Evolutionary conservation across 805 yeast species (phyloP).

Genomic region (Yamadazyma paraphyllophila): DNA sequence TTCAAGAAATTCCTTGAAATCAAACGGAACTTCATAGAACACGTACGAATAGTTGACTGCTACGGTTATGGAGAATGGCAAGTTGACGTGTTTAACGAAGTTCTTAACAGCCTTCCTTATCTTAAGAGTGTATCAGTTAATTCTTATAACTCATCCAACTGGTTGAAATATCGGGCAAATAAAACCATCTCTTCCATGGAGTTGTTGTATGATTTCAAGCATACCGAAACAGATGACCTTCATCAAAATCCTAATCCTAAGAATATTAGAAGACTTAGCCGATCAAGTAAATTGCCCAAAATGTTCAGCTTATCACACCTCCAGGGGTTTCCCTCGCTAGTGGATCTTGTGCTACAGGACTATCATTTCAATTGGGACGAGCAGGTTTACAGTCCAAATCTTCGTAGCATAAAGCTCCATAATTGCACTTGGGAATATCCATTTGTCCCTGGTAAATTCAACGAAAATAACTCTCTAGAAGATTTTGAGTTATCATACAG

Average conservation of each 20-base stretch:
- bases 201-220: constrained; percentile 24
- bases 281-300: constrained; percentile 17
- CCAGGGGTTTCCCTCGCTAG: constrained; percentile 31
- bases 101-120: constrained; percentile 21
- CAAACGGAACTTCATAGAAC: constrained; percentile 15
- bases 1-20: constrained; percentile 11
- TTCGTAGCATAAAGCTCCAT: constrained; percentile 23
- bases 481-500: constrained; percentile 25
- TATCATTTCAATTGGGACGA: constrained; percentile 44
- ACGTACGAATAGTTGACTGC: constrained; percentile 28
- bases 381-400: not conserved
- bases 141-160: constrained; percentile 36
- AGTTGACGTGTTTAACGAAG: constrained; percentile 23
- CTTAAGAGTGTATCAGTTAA: constrained; percentile 27
- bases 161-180: constrained; percentile 38
- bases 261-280: constrained; percentile 13
- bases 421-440: constrained; percentile 62
- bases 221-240: constrained; percentile 16
- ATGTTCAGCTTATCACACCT: constrained; percentile 47
- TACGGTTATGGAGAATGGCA: constrained; percentile 40
- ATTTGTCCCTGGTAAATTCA: constrained; percentile 41
- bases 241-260: constrained; percentile 18
- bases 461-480: constrained; percentile 21
- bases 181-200: constrained; percentile 19
- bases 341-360: constrained; percentile 33